These are phyloP conservation scores for Puccinia brachypodii DNA, from an alignment of 1,284 basidiomycete genomes.

Conservation along the genomic window DNA sequence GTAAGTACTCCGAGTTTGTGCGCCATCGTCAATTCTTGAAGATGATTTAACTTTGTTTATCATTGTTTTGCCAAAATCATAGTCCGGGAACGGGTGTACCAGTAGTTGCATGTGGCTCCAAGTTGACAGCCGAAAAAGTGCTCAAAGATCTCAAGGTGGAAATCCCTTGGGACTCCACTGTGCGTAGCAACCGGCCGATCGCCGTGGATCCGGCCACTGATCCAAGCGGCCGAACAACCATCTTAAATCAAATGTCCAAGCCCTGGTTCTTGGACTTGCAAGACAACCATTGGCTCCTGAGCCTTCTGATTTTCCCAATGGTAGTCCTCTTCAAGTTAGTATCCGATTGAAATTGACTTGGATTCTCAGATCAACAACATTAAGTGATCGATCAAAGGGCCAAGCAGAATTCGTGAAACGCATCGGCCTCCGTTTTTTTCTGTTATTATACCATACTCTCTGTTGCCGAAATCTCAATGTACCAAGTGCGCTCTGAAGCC, in stretches of 20 bases:
- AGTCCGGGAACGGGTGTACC: conserved; percentile 57
- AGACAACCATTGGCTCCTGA: conserved; percentile 13
- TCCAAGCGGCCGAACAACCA: conserved; percentile 16
- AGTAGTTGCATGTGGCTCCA: conserved; percentile 52
- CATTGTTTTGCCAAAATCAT: conserved; percentile 49
- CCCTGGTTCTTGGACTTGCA: background rate
- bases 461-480: too few species aligned
- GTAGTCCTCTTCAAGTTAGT: conserved; percentile 3
- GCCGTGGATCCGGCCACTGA: conserved; percentile 1
- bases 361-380: background rate
- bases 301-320: background rate
- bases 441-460: background rate
- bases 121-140: conserved; percentile 53
- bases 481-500: background rate
- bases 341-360: background rate
- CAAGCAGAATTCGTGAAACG: background rate
- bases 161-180: conserved; percentile 30
- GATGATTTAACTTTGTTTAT: background rate
- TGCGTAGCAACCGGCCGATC: conserved; percentile 28
- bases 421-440: background rate
- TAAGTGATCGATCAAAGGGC: background rate
- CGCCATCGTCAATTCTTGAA: background rate
- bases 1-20: background rate
- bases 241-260: conserved; percentile 24
- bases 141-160: conserved; percentile 51